phyloP scores from a whole-genome alignment of 2,329 filamentous ascomycete genomes.

The Geosmithia morbida region DNA sequence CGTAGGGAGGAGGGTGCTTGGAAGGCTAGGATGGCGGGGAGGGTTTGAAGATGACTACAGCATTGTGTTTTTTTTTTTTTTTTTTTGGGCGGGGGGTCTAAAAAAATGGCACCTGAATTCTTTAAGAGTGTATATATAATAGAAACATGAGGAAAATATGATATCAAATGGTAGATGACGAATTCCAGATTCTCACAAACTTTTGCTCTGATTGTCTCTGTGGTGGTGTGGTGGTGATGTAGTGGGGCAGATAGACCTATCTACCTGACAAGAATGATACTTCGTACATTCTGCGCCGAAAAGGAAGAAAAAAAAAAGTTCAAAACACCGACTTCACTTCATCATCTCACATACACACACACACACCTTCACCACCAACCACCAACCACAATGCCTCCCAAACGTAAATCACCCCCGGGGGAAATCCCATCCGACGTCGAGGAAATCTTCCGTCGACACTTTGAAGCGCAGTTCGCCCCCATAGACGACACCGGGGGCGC shows the following conservation, averaged over 20 bases:
- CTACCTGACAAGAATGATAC: too few species aligned
- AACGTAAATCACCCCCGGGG: conserved; percentile 26
- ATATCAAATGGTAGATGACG: too few species aligned
- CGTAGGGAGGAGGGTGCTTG: conserved; percentile 46
- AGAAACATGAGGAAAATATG: too few species aligned
- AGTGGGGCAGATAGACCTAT: neutral
- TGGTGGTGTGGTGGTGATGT: neutral
- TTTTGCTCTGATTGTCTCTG: neutral
- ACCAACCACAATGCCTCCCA: conserved; percentile 8
- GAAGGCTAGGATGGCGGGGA: conserved; percentile 27
- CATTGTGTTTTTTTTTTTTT: neutral
- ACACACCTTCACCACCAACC: neutral
- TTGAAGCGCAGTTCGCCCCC: conserved; percentile 78
- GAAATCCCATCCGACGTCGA: conserved; percentile 36
- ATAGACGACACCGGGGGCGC: conserved; percentile 22
- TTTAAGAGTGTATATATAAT: too few species aligned
- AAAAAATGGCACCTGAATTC: too few species aligned
- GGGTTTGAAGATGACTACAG: neutral
- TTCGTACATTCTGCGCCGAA: too few species aligned
- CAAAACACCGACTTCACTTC: neutral
- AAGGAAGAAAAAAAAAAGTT: conserved; percentile 2
- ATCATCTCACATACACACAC: neutral
- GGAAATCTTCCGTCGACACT: conserved; percentile 68
- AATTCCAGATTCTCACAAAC: too few species aligned
- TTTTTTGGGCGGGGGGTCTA: too few species aligned